Evolutionary conservation across 2,329 filamentous ascomycete species (phyloP).

Genomic region (Aspergillus sp.): DNA sequence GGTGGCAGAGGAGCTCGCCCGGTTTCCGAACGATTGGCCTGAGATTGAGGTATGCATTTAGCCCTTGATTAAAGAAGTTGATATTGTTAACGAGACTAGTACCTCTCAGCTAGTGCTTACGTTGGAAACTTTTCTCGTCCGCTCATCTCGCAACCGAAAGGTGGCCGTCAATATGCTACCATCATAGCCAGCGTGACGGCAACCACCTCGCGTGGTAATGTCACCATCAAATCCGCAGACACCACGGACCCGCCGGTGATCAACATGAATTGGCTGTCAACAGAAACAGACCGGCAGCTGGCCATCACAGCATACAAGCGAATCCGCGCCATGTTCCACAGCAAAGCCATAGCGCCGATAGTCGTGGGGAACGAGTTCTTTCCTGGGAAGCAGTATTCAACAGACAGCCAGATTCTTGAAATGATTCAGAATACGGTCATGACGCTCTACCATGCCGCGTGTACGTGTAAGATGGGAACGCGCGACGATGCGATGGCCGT

Average conservation of each 20-base stretch:
- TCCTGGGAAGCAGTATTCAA: conserved; percentile 31
- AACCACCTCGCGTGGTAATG: conserved; percentile 39
- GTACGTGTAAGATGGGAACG: conserved; percentile 28
- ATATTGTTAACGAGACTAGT: conserved; percentile 9
- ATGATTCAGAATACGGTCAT: conserved; percentile 23
- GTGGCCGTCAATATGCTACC: conserved; percentile 19
- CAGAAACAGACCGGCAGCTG: conserved; percentile 38
- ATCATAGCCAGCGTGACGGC: conserved; percentile 21
- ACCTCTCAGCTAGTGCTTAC: conserved; percentile 19
- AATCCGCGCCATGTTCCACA: conserved; percentile 30
- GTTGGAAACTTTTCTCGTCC: conserved; percentile 22
- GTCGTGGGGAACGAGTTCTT: conserved; percentile 29
- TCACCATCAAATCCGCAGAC: conserved; percentile 31
- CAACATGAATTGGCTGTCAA: conserved; percentile 41
- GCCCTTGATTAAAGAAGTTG: background rate
- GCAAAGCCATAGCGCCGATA: conserved; percentile 21
- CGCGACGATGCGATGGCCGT: conserved; percentile 22
- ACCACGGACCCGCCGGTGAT: conserved; percentile 34
- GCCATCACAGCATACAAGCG: conserved; percentile 39
- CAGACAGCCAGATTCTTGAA: conserved; percentile 38
- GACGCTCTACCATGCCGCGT: conserved; percentile 22
- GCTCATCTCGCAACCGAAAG: conserved; percentile 13
- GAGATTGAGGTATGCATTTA: conserved; percentile 24
- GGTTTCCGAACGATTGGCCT: conserved; percentile 32
- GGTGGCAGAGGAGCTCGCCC: conserved; percentile 14